These are phyloP conservation scores for Cryptococcus floricola DNA, from an alignment of 1,284 basidiomycete species.

Conservation along the genomic window DNA sequence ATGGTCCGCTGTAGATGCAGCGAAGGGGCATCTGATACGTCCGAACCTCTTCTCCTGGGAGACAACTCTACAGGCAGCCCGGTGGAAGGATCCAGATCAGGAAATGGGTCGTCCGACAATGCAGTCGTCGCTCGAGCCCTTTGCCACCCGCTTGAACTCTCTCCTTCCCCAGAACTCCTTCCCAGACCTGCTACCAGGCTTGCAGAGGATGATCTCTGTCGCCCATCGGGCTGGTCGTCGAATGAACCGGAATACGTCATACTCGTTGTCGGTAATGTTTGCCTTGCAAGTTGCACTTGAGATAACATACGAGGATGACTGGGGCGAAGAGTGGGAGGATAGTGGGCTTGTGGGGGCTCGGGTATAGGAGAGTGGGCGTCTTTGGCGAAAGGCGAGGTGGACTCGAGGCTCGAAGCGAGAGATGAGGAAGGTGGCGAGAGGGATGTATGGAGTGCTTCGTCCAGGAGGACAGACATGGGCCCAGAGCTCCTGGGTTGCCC, in stretches of 20 bases:
- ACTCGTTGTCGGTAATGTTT: constrained; percentile 35
- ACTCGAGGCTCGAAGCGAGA: constrained; percentile 19
- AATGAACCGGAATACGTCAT: constrained; percentile 20
- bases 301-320: constrained; percentile 33
- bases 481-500: background rate
- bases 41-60: constrained; percentile 3
- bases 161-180: constrained; percentile 7
- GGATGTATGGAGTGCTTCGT: constrained; percentile 34
- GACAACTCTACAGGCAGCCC: constrained; percentile 28
- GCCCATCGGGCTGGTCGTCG: background rate
- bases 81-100: constrained; percentile 42
- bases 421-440: constrained; percentile 14
- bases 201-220: constrained; percentile 1
- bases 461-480: constrained; percentile 15
- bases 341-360: constrained; percentile 27
- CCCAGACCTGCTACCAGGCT: background rate
- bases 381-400: constrained; percentile 5
- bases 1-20: constrained; percentile 45
- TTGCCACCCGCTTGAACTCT: constrained; percentile 21
- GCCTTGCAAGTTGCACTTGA: constrained; percentile 23
- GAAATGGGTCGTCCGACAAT: constrained; percentile 27
- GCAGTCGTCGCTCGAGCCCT: constrained; percentile 14
- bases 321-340: constrained; percentile 18
- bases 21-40: constrained; percentile 20
- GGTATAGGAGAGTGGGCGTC: constrained; percentile 19